phyloP scores from a whole-genome alignment of 73 alveolate genomes.

The Paramecium pentaurelia region DNA sequence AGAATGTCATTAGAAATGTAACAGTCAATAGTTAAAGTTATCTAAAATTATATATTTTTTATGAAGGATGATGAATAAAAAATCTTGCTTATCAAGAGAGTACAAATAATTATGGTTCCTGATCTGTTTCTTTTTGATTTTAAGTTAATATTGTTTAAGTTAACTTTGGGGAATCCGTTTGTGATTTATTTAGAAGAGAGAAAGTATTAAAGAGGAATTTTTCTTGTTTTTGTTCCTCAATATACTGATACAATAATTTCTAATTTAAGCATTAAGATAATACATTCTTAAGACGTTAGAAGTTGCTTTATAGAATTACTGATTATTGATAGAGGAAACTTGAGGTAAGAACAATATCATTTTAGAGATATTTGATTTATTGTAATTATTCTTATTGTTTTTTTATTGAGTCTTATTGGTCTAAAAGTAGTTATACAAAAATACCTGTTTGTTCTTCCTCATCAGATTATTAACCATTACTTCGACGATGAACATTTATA shows the following conservation, averaged over 20 bases:
- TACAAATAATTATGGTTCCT: constrained; percentile 10
- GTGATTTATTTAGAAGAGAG: not conserved
- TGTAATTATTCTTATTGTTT: not conserved
- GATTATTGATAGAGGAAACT: not conserved
- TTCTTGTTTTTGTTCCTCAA: not conserved
- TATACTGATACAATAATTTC: not conserved
- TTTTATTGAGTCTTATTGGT: not conserved
- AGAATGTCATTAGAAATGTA: not conserved
- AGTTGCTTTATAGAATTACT: not conserved
- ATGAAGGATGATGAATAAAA: not conserved
- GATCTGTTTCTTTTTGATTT: not conserved
- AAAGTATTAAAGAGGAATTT: not conserved
- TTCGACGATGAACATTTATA: not conserved
- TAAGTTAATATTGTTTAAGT: not conserved
- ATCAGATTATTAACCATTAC: not conserved
- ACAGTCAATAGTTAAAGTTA: not conserved
- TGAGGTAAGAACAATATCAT: not conserved
- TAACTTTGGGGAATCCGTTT: not conserved
- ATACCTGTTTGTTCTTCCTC: not conserved
- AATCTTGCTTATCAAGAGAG: constrained; percentile 11
- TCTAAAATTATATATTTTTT: not conserved
- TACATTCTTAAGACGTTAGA: not conserved
- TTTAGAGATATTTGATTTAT: not conserved
- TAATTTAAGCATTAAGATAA: not conserved
- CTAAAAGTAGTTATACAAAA: not conserved